Conservation (phyloP, 257 asterid genomes). For the Nicotiana knightiana region DNA sequence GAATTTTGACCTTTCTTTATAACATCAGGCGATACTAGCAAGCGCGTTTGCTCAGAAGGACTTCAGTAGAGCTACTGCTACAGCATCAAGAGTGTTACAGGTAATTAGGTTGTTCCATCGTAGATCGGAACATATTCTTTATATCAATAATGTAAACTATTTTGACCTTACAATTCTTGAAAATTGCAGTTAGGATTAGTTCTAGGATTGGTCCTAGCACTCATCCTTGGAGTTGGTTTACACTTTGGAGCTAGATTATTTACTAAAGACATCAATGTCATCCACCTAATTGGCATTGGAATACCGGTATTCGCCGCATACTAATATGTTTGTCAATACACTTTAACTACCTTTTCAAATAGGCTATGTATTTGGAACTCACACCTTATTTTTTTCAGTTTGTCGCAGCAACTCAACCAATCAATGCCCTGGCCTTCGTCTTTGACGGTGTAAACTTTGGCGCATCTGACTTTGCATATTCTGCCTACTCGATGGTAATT, state of each 20-base stretch:
- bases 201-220: slow-evolving; percentile 50
- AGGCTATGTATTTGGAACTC: neutral
- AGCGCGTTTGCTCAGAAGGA: slow-evolving; percentile 68
- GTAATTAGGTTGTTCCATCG: slow-evolving; percentile 13
- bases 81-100: slow-evolving; percentile 65
- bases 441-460: slow-evolving; percentile 75
- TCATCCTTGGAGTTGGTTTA: slow-evolving; percentile 52
- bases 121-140: neutral
- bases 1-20: neutral
- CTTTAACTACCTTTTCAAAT: neutral
- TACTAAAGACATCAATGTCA: slow-evolving; percentile 47
- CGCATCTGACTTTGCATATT: slow-evolving; percentile 67
- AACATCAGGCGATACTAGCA: slow-evolving; percentile 57
- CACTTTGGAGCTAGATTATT: slow-evolving; percentile 59
- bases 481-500: slow-evolving; percentile 59
- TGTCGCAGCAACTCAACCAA: slow-evolving; percentile 70
- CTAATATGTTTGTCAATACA: neutral
- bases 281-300: slow-evolving; percentile 54
- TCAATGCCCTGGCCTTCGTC: slow-evolving; percentile 68
- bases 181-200: slow-evolving; percentile 55
- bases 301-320: slow-evolving; percentile 42
- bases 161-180: neutral
- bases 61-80: slow-evolving; percentile 35
- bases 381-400: slow-evolving; percentile 32
- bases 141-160: neutral